phyloP scores from a whole-genome alignment of 2,329 filamentous ascomycete species.

The Beauveria pseudobassiana region DNA sequence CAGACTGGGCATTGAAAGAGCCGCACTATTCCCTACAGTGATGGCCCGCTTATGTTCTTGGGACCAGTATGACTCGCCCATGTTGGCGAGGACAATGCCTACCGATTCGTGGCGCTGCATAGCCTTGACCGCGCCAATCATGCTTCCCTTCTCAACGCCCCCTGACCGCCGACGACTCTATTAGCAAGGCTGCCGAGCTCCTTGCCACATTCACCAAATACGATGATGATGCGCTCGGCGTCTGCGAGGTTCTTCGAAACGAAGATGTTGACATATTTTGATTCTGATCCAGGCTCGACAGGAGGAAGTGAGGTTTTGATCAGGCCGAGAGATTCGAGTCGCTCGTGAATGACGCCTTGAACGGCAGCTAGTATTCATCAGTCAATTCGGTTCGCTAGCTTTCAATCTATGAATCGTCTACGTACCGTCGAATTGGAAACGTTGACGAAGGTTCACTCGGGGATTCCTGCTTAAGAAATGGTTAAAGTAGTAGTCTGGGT shows the following conservation, averaged over 20 bases:
- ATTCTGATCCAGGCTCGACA: constrained; percentile 19
- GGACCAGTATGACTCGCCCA: constrained; percentile 72
- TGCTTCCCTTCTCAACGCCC: constrained; percentile 63
- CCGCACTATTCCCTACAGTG: constrained; percentile 48
- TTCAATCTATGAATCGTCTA: constrained; percentile 5
- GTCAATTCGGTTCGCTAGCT: neutral
- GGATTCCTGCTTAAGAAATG: constrained; percentile 66
- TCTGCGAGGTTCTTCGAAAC: constrained; percentile 40
- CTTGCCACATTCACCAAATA: constrained; percentile 65
- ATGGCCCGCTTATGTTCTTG: constrained; percentile 54
- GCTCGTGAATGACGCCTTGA: constrained; percentile 50
- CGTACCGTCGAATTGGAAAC: constrained; percentile 66
- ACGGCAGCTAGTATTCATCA: constrained; percentile 46
- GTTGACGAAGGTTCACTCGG: constrained; percentile 70
- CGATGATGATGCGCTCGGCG: constrained; percentile 58
- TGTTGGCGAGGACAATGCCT: constrained; percentile 69
- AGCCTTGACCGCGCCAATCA: constrained; percentile 52
- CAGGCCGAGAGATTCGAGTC: constrained; percentile 56
- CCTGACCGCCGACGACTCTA: constrained; percentile 55
- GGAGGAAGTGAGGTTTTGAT: constrained; percentile 55
- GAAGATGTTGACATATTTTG: constrained; percentile 60
- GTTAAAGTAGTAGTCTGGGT: constrained; percentile 64
- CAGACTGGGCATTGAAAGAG: constrained; percentile 53
- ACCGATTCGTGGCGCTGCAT: constrained; percentile 30
- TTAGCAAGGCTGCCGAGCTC: constrained; percentile 71